Evolutionary conservation across 83 land plant species (phyloP).

Genomic region (Diphasiastrum complanatum): DNA sequence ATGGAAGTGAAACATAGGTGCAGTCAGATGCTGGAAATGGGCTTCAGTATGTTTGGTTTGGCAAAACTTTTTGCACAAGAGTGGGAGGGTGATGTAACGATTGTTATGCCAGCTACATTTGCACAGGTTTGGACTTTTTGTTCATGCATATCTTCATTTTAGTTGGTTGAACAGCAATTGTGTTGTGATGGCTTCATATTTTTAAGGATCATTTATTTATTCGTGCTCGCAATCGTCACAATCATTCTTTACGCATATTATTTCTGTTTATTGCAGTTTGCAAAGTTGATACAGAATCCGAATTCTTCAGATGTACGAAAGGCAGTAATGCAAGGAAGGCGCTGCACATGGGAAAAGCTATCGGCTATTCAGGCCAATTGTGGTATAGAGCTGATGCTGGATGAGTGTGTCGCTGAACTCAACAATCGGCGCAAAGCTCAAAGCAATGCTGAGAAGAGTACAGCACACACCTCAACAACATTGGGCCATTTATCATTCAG

Average conservation of each 20-base stretch:
- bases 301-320: conserved; percentile 35
- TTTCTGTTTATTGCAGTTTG: conserved; percentile 14
- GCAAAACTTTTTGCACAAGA: conserved; percentile 36
- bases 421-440: conserved; percentile 22
- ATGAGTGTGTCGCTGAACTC: conserved; percentile 28
- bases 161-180: not conserved
- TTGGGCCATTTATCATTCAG: not conserved
- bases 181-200: not conserved
- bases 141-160: not conserved
- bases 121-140: conserved; percentile 23
- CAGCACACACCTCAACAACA: not conserved
- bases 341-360: conserved; percentile 42
- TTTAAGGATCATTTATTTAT: not conserved
- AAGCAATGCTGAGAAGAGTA: conserved; percentile 1
- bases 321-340: conserved; percentile 33
- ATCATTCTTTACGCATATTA: no score
- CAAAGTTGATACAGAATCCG: conserved; percentile 25
- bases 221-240: not conserved
- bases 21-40: conserved; percentile 23
- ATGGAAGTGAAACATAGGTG: conserved; percentile 41
- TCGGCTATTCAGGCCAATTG: conserved; percentile 40
- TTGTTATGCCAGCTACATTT: conserved; percentile 31
- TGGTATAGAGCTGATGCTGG: conserved; percentile 41
- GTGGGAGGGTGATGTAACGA: conserved; percentile 39
- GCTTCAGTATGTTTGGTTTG: conserved; percentile 25